Evolutionary conservation across 345 rosid genomes (phyloP).

Genomic region (Atalantia buxifolia): DNA sequence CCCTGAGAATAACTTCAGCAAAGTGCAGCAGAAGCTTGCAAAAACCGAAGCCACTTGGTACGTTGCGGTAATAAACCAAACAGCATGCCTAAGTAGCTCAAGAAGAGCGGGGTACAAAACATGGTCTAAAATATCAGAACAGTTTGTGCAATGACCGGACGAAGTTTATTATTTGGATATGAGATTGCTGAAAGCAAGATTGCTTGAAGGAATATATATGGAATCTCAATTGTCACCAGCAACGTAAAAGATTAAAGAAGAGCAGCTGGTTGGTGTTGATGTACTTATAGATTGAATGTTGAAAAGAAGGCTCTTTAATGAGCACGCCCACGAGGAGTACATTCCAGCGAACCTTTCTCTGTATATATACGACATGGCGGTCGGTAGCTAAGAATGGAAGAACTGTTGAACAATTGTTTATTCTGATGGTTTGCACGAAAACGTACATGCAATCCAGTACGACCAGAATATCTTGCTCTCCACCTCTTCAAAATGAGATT

Average conservation of each 20-base stretch:
- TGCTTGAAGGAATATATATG: constrained; percentile 39
- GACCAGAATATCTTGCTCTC: constrained; percentile 49
- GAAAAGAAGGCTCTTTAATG: no score
- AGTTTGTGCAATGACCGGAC: constrained; percentile 35
- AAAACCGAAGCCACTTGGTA: constrained; percentile 32
- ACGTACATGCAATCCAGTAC: constrained; percentile 43
- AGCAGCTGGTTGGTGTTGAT: not conserved
- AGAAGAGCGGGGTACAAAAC: constrained; percentile 39
- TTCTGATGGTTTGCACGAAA: constrained; percentile 34
- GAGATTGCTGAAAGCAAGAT: constrained; percentile 31
- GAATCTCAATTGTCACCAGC: constrained; percentile 44
- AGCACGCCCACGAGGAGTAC: constrained; percentile 43
- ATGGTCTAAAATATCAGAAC: constrained; percentile 43
- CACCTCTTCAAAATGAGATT: no score
- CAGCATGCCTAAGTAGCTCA: constrained; percentile 48
- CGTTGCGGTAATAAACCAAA: constrained; percentile 41
- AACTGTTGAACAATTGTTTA: constrained; percentile 41
- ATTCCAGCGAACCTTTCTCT: constrained; percentile 60
- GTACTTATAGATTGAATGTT: not conserved
- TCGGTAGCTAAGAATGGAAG: constrained; percentile 45
- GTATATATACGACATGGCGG: constrained; percentile 40
- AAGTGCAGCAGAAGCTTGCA: constrained; percentile 27
- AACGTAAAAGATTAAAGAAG: not conserved
- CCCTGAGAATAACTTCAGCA: constrained; percentile 38
- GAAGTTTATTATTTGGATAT: constrained; percentile 34